Base-by-base conservation (phyloP, 1,139 yeast genomes). In the Magnusiomyces suaveolens region DNA sequence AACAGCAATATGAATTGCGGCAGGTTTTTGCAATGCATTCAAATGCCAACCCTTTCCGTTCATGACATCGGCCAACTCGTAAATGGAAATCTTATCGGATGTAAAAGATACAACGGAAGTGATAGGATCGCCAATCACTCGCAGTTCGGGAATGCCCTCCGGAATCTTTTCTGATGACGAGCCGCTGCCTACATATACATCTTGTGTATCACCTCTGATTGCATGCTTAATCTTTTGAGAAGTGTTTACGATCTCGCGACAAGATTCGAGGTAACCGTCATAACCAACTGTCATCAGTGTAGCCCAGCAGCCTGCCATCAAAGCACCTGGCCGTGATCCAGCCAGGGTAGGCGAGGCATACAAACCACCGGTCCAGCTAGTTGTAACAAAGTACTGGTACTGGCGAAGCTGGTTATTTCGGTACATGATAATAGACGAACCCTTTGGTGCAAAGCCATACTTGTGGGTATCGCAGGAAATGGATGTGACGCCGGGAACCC, bases 301-400 rank as follows among this genome's bases (percentile, higher is more conserved):
- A 0, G 96, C 95, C 97, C 97, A 92, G 67, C 97, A 90, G 0
- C 97, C 97, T 18, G 86, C 97, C 78, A 89, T 87, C 52, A 92
- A 74, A 0, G 97, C 97, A 53, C 98, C 98, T 0, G 97, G 97
- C 60, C 97, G 80, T 10, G 96, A 87, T 0, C 98, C 98, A 0
- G 97, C 97, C 53, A 92, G 73, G 0, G 97, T 92, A 1, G 97
- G 97, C 0, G 97, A 88, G 0, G 97, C 98, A 66, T 92, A 92
- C 65, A 92, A 75, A 1, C 98, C 98, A 48, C 98, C 98, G 8
- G 83, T 76, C 98, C 98, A 92, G 58, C 83, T 87, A 1, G 89
- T 75, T 56, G 82, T 78, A 38, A 90, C 78, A 68, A 84, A 92
- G 69, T 92, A 92, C 70, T 92, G 98, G 64, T 85, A 78, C 61